phyloP scores from a whole-genome alignment of 75 land plant species.

The Cryptomeria japonica region DNA sequence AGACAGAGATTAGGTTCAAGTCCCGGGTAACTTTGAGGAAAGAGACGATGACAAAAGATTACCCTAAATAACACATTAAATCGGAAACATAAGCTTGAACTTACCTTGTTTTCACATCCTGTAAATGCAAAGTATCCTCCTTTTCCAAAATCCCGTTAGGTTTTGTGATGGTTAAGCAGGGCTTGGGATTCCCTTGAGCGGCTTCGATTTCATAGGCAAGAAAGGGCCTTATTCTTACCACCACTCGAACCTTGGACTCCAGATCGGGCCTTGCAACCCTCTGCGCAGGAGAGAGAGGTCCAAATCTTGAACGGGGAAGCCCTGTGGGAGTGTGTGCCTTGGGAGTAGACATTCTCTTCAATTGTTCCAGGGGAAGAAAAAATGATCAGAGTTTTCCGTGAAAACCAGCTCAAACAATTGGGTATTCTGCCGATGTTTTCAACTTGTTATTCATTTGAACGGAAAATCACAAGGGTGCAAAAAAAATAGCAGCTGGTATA shows the following conservation, averaged over 20 bases:
- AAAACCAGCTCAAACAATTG: not conserved
- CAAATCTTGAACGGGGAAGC: not conserved
- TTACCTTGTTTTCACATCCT: conserved; percentile 56
- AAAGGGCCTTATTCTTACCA: conserved; percentile 73
- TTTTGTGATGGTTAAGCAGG: conserved; percentile 43
- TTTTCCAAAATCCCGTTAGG: not conserved
- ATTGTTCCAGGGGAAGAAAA: not conserved
- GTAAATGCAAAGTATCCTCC: conserved; percentile 53
- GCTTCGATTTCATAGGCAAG: conserved; percentile 44
- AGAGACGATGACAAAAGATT: too few species aligned
- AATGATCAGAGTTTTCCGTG: not conserved
- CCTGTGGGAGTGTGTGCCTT: not conserved
- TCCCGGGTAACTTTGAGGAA: too few species aligned
- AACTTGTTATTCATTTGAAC: not conserved
- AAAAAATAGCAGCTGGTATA: not conserved
- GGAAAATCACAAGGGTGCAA: not conserved
- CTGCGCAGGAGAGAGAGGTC: not conserved
- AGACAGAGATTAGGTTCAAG: too few species aligned
- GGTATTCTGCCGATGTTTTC: not conserved
- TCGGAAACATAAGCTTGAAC: too few species aligned
- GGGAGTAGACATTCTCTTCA: not conserved
- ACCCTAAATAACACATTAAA: not conserved
- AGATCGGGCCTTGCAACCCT: conserved; percentile 9
- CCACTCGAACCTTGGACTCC: conserved; percentile 66
- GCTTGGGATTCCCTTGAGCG: conserved; percentile 11